Evolutionary conservation across 768 basidiomycete genomes (phyloP).

Genomic region (Hygrophoropsis aurantiaca): DNA sequence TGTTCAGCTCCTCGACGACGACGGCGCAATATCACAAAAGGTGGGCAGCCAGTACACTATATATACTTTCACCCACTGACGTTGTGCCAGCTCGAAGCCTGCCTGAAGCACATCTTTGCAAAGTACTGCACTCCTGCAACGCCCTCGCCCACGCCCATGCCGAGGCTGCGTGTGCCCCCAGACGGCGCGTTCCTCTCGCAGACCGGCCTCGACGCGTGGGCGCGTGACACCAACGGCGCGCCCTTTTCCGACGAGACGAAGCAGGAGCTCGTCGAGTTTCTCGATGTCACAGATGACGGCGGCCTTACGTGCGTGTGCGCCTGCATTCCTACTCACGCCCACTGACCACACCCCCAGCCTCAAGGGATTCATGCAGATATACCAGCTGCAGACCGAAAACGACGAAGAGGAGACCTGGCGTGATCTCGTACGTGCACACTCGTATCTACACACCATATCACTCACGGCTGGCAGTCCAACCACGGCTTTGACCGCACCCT

Average conservation of each 20-base stretch:
- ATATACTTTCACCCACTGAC: neutral
- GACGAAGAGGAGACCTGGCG: slow-evolving; percentile 86
- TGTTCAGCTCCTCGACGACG: slow-evolving; percentile 65
- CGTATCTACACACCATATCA: neutral
- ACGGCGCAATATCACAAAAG: slow-evolving; percentile 66
- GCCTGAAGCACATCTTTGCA: slow-evolving; percentile 74
- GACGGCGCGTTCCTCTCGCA: slow-evolving; percentile 56
- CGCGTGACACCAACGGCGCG: slow-evolving; percentile 77
- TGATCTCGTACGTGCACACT: slow-evolving; percentile 57
- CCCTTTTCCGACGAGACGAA: slow-evolving; percentile 78
- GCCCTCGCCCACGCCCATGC: slow-evolving; percentile 21
- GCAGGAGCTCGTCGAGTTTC: slow-evolving; percentile 71
- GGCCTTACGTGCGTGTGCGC: slow-evolving; percentile 62
- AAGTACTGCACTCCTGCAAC: slow-evolving; percentile 64
- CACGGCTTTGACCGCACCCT: slow-evolving; percentile 77
- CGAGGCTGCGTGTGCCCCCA: slow-evolving; percentile 48
- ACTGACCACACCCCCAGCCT: slow-evolving; percentile 43
- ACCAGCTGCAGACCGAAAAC: slow-evolving; percentile 81
- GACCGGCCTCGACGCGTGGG: slow-evolving; percentile 72
- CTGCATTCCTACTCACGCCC: neutral
- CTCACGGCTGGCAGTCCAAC: slow-evolving; percentile 45
- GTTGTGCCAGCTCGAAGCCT: slow-evolving; percentile 60
- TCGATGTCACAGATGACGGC: slow-evolving; percentile 73
- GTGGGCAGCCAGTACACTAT: slow-evolving; percentile 31
- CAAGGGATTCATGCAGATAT: slow-evolving; percentile 80